phyloP scores from a whole-genome alignment of 805 yeast genomes.

The Ascoidea tarda region DNA sequence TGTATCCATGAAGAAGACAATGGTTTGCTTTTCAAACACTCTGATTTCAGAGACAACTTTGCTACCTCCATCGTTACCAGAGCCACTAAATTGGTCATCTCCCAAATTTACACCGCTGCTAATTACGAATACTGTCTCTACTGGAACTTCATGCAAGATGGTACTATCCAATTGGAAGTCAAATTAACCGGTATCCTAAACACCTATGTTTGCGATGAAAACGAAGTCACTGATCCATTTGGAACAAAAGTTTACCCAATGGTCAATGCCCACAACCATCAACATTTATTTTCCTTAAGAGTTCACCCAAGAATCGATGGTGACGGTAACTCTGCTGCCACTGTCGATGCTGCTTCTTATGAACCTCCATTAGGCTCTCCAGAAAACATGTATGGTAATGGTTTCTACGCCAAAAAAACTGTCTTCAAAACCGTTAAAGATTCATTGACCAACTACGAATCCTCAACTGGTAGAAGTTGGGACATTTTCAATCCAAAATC shows the following conservation, averaged over 20 bases:
- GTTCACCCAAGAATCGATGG: constrained; percentile 75
- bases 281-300: constrained; percentile 68
- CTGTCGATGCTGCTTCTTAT: constrained; percentile 47
- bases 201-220: constrained; percentile 51
- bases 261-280: constrained; percentile 78
- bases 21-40: constrained; percentile 67
- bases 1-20: constrained; percentile 84
- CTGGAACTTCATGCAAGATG: constrained; percentile 77
- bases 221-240: constrained; percentile 60
- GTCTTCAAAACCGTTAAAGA: constrained; percentile 57
- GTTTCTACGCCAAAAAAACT: constrained; percentile 50
- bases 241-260: constrained; percentile 72
- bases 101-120: constrained; percentile 79
- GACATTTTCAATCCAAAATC: constrained; percentile 62
- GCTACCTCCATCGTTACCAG: constrained; percentile 64
- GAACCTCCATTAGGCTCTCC: constrained; percentile 47
- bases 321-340: constrained; percentile 60
- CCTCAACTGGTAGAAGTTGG: constrained; percentile 60
- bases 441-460: constrained; percentile 46
- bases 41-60: constrained; percentile 72
- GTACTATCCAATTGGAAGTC: constrained; percentile 66
- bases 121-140: constrained; percentile 77
- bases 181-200: constrained; percentile 75
- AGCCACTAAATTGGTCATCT: constrained; percentile 57
- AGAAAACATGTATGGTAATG: constrained; percentile 72